Evolutionary conservation across 1,139 yeast species (phyloP).

Genomic region (Sugiyamaella neomexicana): DNA sequence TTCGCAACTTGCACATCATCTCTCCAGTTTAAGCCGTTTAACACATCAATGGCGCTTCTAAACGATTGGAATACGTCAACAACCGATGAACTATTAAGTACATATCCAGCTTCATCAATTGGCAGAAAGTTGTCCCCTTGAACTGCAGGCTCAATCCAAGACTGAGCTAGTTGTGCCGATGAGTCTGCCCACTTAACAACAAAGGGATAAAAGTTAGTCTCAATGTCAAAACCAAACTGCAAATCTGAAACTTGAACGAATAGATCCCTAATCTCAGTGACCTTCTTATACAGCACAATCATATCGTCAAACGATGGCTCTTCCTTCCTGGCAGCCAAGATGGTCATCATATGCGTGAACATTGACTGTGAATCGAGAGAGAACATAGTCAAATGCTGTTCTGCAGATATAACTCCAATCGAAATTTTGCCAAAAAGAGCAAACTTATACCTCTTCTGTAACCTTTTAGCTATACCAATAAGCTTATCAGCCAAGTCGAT

Average conservation of each 20-base stretch:
- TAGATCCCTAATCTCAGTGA: conserved; percentile 57
- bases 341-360: conserved; percentile 53
- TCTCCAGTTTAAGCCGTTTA: conserved; percentile 62
- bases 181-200: conserved; percentile 57
- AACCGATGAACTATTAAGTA: conserved; percentile 56
- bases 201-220: conserved; percentile 59
- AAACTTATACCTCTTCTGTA: conserved; percentile 61
- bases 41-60: conserved; percentile 54
- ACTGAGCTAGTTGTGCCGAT: conserved; percentile 50
- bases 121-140: conserved; percentile 58
- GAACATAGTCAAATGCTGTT: conserved; percentile 59
- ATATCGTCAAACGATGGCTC: conserved; percentile 60
- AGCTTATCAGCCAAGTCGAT: conserved; percentile 60
- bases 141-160: conserved; percentile 57
- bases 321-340: conserved; percentile 40
- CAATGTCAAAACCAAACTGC: conserved; percentile 58
- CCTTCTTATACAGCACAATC: conserved; percentile 56
- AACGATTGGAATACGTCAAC: conserved; percentile 66
- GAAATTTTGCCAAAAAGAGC: conserved; percentile 61
- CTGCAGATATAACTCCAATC: conserved; percentile 57
- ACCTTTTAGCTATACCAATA: conserved; percentile 49
- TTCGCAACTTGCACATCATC: conserved; percentile 61
- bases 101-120: conserved; percentile 46
- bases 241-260: conserved; percentile 50
- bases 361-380: conserved; percentile 65